Conservation (phyloP, 1,284 basidiomycete genomes). For the Naganishia sp. region DNA sequence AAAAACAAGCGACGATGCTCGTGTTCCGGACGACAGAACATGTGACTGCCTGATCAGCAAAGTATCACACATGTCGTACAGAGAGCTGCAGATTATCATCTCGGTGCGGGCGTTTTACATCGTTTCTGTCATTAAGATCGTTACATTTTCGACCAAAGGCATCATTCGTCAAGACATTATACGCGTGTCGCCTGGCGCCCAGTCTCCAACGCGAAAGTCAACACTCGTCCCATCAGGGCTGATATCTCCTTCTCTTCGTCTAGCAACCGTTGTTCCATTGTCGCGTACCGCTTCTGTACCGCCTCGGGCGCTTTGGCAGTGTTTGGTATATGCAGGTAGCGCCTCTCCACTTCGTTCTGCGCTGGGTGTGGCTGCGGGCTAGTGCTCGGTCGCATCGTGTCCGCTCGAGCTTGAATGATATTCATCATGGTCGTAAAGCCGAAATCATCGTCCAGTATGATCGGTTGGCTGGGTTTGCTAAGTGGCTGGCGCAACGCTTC, state of each 20-base stretch:
- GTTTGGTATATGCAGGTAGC: slow-evolving; percentile 35
- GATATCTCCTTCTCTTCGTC: slow-evolving; percentile 72
- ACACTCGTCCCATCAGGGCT: slow-evolving; percentile 58
- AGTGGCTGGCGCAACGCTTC: slow-evolving; percentile 30
- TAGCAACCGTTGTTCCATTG: slow-evolving; percentile 70
- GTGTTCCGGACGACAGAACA: no score
- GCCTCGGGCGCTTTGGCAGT: slow-evolving; percentile 30
- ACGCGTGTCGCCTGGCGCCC: neutral
- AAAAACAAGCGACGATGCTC: no score
- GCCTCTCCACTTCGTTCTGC: slow-evolving; percentile 34
- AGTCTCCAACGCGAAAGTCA: slow-evolving; percentile 18
- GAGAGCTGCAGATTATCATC: no score
- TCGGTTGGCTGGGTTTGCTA: slow-evolving; percentile 46
- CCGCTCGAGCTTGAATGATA: slow-evolving; percentile 69
- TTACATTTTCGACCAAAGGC: no score
- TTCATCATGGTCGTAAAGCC: slow-evolving; percentile 72
- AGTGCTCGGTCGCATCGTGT: slow-evolving; percentile 43
- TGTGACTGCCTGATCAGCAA: no score
- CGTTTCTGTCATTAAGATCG: no score
- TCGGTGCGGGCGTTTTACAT: no score
- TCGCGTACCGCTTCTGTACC: slow-evolving; percentile 69
- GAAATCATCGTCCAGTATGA: slow-evolving; percentile 75
- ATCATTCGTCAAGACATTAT: neutral
- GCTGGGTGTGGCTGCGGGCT: slow-evolving; percentile 12
- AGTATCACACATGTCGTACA: no score